phyloP scores from a whole-genome alignment of 192 early-diverging fungal species.

The Backusella mclennaniae region DNA sequence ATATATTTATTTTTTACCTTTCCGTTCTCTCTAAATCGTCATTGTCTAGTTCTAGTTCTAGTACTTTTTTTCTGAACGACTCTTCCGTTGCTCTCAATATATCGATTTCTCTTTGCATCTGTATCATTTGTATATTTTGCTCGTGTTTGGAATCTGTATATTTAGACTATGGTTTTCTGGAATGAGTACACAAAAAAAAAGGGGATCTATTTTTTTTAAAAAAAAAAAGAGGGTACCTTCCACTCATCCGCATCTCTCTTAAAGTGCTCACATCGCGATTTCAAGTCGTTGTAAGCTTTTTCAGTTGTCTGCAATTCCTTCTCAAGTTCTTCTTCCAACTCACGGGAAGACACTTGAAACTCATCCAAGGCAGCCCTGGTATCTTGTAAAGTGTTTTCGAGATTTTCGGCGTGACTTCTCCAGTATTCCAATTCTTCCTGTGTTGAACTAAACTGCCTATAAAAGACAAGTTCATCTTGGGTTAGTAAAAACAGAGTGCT shows the following conservation, averaged over 20 bases:
- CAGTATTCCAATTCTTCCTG: slow-evolving; percentile 73
- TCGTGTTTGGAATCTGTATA: slow-evolving; percentile 66
- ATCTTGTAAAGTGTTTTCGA: slow-evolving; percentile 53
- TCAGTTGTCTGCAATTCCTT: slow-evolving; percentile 71
- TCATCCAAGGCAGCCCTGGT: slow-evolving; percentile 63
- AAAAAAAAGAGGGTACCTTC: too few species aligned
- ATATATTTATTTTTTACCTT: slow-evolving; percentile 34
- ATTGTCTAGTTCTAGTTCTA: slow-evolving; percentile 75
- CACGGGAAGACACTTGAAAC: slow-evolving; percentile 63
- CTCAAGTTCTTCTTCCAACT: slow-evolving; percentile 71
- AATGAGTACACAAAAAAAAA: background rate
- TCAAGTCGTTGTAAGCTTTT: slow-evolving; percentile 60
- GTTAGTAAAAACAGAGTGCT: background rate
- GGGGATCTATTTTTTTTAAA: too few species aligned
- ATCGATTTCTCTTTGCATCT: slow-evolving; percentile 76
- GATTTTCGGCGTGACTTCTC: slow-evolving; percentile 46
- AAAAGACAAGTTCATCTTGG: background rate
- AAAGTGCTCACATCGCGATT: slow-evolving; percentile 55
- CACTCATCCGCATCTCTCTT: too few species aligned
- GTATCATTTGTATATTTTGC: slow-evolving; percentile 58
- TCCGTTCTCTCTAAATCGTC: slow-evolving; percentile 74
- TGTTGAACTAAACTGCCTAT: slow-evolving; percentile 46
- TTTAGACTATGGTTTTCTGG: slow-evolving; percentile 42
- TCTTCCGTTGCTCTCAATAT: slow-evolving; percentile 66
- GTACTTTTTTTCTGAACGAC: slow-evolving; percentile 66